Conservation (phyloP, 1,284 basidiomycete genomes). For the Somion occarium region DNA sequence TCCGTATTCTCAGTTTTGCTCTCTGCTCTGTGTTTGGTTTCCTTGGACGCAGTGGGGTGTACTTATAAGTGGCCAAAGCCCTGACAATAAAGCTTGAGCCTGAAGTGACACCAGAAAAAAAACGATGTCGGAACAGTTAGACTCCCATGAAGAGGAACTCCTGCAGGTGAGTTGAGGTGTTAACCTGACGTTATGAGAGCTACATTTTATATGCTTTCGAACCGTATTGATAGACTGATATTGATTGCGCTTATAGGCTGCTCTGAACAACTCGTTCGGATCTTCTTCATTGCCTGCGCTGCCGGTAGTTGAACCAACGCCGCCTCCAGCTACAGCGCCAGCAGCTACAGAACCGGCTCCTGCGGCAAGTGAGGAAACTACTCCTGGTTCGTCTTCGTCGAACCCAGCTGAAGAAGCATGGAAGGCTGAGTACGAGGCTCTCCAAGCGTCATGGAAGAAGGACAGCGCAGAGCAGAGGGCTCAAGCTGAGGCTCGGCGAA, state of each 20-base stretch:
- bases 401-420: constrained; percentile 36
- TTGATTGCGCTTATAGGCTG: constrained; percentile 15
- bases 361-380: not conserved
- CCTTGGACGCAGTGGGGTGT: not conserved
- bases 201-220: no score
- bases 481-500: constrained; percentile 72
- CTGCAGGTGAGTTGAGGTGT: constrained; percentile 21
- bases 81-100: not conserved
- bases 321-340: not conserved
- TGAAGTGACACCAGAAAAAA: no score
- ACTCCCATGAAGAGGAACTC: constrained; percentile 25
- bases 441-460: constrained; percentile 68
- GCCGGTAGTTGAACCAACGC: not conserved
- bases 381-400: constrained; percentile 10
- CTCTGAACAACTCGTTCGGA: constrained; percentile 12
- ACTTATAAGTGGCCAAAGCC: not conserved
- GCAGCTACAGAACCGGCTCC: constrained; percentile 10
- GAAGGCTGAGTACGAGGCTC: constrained; percentile 65
- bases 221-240: no score
- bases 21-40: not conserved
- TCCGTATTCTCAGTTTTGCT: not conserved
- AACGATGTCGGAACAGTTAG: constrained; percentile 25
- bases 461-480: constrained; percentile 69
- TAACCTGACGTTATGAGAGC: no score
- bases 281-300: constrained; percentile 13